Evolutionary conservation across 371 early-diverging fungal genomes (phyloP).

Genomic region (Furculomyces boomerangus): DNA sequence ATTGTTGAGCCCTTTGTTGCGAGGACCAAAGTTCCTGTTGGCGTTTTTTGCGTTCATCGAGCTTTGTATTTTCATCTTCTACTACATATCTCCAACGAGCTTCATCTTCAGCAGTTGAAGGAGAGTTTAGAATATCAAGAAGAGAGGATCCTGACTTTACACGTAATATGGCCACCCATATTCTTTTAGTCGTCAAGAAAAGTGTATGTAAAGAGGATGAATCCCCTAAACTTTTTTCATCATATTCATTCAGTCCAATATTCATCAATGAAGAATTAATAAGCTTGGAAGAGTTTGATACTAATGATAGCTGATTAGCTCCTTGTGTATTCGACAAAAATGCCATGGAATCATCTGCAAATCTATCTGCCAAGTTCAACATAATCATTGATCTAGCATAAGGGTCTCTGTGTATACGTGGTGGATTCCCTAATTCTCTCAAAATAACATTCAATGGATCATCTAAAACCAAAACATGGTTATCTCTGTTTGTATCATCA

Average conservation of each 20-base stretch:
- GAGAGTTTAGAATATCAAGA: conserved; percentile 59
- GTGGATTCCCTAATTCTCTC: conserved; percentile 64
- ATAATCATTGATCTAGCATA: conserved; percentile 41
- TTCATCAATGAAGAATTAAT: conserved; percentile 4
- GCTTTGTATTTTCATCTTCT: conserved; percentile 27
- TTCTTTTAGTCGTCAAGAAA: conserved; percentile 76
- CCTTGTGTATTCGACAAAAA: conserved; percentile 23
- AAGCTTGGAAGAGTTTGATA: conserved; percentile 13
- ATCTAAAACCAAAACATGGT: conserved; percentile 22
- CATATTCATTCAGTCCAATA: not conserved
- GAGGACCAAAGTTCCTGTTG: not conserved
- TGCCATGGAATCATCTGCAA: conserved; percentile 30
- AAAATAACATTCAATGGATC: conserved; percentile 67
- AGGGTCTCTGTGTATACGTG: conserved; percentile 33
- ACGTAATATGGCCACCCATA: conserved; percentile 58
- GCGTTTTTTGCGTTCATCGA: conserved; percentile 1
- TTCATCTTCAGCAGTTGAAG: conserved; percentile 57
- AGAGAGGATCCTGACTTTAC: conserved; percentile 66
- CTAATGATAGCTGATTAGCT: not conserved
- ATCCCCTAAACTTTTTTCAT: conserved; percentile 17
- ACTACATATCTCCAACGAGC: conserved; percentile 31
- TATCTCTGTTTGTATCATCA: conserved; percentile 4
- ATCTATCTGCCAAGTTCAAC: conserved; percentile 46
- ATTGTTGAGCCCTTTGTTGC: conserved; percentile 1
- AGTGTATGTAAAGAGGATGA: conserved; percentile 35